Evolutionary conservation across 495 filamentous ascomycete species (phyloP).

Genomic region (Lepidopterella palustris): DNA sequence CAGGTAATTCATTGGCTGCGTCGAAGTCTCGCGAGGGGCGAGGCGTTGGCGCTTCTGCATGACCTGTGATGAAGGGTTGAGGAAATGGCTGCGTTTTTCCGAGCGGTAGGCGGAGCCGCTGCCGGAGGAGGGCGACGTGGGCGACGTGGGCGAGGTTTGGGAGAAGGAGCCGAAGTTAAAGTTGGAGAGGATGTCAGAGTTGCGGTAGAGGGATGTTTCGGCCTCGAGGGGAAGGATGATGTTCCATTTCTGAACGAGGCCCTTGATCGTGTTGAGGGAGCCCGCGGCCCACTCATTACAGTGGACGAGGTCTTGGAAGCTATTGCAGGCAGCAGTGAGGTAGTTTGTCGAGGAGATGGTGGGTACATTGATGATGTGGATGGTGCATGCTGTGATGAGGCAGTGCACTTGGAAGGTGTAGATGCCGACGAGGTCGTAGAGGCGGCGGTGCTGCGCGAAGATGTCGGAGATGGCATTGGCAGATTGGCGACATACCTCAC

Average conservation of each 20-base stretch:
- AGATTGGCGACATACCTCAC: constrained; percentile 31
- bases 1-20: constrained; percentile 8
- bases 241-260: constrained; percentile 31
- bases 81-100: constrained; percentile 5
- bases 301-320: constrained; percentile 27
- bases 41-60: constrained; percentile 14
- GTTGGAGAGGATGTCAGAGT: constrained; percentile 1
- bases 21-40: constrained; percentile 2
- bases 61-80: constrained; percentile 9
- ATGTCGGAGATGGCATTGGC: constrained; percentile 31
- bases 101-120: neutral
- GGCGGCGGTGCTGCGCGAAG: constrained; percentile 22
- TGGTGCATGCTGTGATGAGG: constrained; percentile 33
- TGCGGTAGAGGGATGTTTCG: constrained; percentile 14
- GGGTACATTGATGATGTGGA: constrained; percentile 35
- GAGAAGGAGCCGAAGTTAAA: constrained; percentile 31
- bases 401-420: constrained; percentile 31
- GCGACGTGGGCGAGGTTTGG: neutral
- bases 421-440: constrained; percentile 31
- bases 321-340: constrained; percentile 23
- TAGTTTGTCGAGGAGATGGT: constrained; percentile 9
- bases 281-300: constrained; percentile 21
- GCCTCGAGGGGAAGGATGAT: constrained; percentile 27
- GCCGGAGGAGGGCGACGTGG: neutral
- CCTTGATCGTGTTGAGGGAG: constrained; percentile 23